phyloP scores from a whole-genome alignment of 805 yeast species.

The Candida ficus region DNA sequence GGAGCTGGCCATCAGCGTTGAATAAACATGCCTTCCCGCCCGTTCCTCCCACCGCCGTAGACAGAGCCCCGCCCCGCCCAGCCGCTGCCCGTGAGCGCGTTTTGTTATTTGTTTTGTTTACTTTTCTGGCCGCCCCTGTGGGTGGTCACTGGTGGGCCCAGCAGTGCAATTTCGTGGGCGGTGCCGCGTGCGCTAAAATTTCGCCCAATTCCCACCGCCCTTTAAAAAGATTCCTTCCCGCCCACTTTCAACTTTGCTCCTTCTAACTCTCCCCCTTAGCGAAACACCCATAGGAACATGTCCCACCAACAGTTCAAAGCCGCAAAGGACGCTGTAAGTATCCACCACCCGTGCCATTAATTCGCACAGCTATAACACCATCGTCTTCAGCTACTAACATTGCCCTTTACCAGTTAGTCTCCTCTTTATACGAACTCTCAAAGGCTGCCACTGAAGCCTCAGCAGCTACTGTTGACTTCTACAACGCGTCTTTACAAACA shows the following conservation, averaged over 20 bases:
- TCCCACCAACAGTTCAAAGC: slow-evolving; percentile 20
- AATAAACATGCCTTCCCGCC: too few species aligned
- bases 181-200: too few species aligned
- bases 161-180: too few species aligned
- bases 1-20: slow-evolving; percentile 7
- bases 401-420: slow-evolving; percentile 45
- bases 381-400: background rate
- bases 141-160: background rate
- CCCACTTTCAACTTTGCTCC: background rate
- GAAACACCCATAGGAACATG: slow-evolving; percentile 10
- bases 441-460: slow-evolving; percentile 87
- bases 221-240: background rate
- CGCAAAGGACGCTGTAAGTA: slow-evolving; percentile 24
- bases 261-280: background rate
- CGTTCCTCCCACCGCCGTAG: too few species aligned
- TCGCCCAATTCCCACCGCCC: background rate
- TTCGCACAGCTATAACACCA: background rate
- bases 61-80: too few species aligned
- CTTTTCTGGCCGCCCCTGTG: too few species aligned
- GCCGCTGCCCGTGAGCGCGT: too few species aligned
- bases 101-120: too few species aligned
- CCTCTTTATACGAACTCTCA: slow-evolving; percentile 75
- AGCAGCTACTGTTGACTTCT: slow-evolving; percentile 70
- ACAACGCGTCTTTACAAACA: slow-evolving; percentile 49
- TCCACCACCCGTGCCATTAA: background rate